Evolutionary conservation across 2,329 filamentous ascomycete species (phyloP).

Genomic region (Hawksworthiomyces lignivorus): DNA sequence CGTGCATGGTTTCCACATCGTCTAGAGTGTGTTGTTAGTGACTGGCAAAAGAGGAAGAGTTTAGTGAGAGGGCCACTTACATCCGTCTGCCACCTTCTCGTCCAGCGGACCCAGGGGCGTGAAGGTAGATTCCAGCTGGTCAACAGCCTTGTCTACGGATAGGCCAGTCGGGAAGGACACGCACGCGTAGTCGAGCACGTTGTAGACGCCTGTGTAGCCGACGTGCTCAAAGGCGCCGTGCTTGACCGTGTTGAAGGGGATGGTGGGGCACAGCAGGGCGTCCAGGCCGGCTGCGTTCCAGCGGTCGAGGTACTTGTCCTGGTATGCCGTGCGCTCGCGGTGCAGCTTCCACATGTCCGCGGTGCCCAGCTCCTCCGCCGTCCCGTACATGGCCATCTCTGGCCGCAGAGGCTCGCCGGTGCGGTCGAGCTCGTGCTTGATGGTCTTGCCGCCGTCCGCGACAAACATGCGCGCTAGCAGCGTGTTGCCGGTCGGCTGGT

Average conservation of each 20-base stretch:
- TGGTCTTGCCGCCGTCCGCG: slow-evolving; percentile 33
- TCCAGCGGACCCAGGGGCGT: slow-evolving; percentile 30
- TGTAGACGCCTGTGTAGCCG: slow-evolving; percentile 42
- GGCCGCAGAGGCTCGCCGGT: slow-evolving; percentile 34
- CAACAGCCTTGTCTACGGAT: slow-evolving; percentile 31
- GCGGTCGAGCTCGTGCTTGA: slow-evolving; percentile 14
- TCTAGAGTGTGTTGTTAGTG: slow-evolving; percentile 3
- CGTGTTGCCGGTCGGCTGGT: slow-evolving; percentile 29
- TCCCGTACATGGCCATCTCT: slow-evolving; percentile 27
- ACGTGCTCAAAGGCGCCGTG: slow-evolving; percentile 38
- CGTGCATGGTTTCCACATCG: slow-evolving; percentile 12
- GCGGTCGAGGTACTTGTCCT: slow-evolving; percentile 38
- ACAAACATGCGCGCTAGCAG: slow-evolving; percentile 39
- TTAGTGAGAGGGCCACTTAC: too few relatives aligned
- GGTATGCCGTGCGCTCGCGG: slow-evolving; percentile 34
- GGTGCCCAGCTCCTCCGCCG: slow-evolving; percentile 30
- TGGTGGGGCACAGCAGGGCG: slow-evolving; percentile 52
- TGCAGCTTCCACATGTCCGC: slow-evolving; percentile 42
- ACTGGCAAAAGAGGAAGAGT: background rate
- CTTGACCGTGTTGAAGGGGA: slow-evolving; percentile 35
- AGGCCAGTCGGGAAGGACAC: slow-evolving; percentile 39
- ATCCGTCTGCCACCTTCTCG: slow-evolving; percentile 31
- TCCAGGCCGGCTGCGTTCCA: slow-evolving; percentile 46
- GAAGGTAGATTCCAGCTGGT: slow-evolving; percentile 24
- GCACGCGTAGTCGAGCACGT: slow-evolving; percentile 40